Conservation (phyloP, 495 filamentous ascomycete genomes). For the Aspergillus hancockii region DNA sequence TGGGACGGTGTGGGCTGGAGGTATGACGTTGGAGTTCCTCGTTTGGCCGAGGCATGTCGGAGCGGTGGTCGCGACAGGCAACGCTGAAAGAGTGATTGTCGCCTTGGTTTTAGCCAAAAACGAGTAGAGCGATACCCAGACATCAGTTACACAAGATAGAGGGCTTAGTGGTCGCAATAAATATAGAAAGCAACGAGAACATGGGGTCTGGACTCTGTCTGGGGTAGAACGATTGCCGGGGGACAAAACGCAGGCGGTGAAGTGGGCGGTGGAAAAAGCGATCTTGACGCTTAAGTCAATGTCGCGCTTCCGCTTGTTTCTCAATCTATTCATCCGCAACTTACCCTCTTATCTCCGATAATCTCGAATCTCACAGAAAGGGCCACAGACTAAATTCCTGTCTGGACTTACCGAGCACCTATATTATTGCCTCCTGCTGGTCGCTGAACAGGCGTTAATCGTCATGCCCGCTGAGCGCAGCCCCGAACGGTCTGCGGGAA, state of each 20-base stretch:
- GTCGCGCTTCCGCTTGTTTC: neutral
- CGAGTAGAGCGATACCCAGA: neutral
- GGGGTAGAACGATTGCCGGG: neutral
- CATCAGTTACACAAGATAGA: neutral
- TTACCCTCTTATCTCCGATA: slow-evolving; percentile 3
- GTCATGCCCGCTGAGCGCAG: slow-evolving; percentile 17
- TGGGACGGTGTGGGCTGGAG: slow-evolving; percentile 29
- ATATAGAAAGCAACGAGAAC: neutral
- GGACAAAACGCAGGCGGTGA: slow-evolving; percentile 12
- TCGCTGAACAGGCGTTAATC: neutral
- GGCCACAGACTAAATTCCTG: neutral
- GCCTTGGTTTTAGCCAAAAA: neutral
- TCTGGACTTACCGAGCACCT: neutral
- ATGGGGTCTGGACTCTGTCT: neutral
- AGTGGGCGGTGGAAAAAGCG: slow-evolving; percentile 5
- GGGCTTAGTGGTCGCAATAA: neutral
- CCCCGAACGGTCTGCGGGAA: neutral
- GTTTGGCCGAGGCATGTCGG: slow-evolving; percentile 10
- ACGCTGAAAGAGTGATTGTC: neutral
- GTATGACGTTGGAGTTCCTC: slow-evolving; percentile 1
- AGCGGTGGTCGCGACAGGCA: slow-evolving; percentile 8
- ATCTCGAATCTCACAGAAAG: neutral
- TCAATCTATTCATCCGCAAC: neutral
- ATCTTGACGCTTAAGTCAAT: neutral
- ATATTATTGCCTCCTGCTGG: neutral